Conservation (phyloP, 192 early-diverging fungal genomes). For the Coemansia asiatica region DNA sequence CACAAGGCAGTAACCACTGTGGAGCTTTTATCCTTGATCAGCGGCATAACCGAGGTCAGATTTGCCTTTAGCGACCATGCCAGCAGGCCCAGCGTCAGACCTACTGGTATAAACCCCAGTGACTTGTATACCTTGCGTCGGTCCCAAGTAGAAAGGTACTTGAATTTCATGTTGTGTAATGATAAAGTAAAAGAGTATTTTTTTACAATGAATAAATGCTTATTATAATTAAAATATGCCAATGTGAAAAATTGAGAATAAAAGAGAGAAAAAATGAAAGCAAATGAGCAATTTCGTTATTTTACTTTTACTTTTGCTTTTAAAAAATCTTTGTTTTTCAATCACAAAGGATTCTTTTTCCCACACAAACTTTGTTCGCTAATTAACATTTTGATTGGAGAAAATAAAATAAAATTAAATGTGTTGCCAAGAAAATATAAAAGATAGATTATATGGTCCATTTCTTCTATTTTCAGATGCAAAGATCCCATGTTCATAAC, state of each 20-base stretch:
- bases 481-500: neutral
- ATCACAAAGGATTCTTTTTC: too few species aligned
- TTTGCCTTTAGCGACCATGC: constrained; percentile 37
- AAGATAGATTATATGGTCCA: neutral
- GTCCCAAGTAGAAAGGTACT: constrained; percentile 17
- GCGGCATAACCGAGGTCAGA: constrained; percentile 20
- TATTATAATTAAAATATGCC: neutral
- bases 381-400: too few species aligned
- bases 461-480: neutral
- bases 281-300: neutral
- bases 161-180: constrained; percentile 5
- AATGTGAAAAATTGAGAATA: constrained; percentile 1
- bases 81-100: constrained; percentile 42
- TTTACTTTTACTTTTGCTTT: too few species aligned
- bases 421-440: constrained; percentile 4
- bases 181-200: neutral
- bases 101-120: constrained; percentile 44
- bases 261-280: neutral
- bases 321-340: too few species aligned
- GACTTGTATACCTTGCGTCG: constrained; percentile 36
- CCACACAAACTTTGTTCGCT: too few species aligned
- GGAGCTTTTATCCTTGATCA: constrained; percentile 13
- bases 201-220: neutral
- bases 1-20: constrained; percentile 1
- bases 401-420: too few species aligned